Evolutionary conservation across 495 filamentous ascomycete species (phyloP), one percentile per base, ranked within the genome.

Genomic region (Chaetomidium leptoderma): DNA sequence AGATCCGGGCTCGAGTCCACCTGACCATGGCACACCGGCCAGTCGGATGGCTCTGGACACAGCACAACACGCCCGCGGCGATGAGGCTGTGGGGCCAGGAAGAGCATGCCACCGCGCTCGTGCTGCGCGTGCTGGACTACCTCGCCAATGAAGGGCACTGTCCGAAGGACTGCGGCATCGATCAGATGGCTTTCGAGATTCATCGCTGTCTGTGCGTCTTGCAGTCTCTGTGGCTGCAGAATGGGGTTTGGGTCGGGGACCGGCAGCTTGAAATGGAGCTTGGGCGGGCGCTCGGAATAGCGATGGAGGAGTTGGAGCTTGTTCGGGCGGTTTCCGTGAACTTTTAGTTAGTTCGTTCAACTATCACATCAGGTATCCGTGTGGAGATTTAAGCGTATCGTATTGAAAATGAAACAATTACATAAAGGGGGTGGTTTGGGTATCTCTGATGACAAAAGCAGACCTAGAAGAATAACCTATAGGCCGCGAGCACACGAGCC

Each of bases 241-340:
- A 56, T 27, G 53, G 32, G 0, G 24, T 16, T 8, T 56, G 53
- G 53, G 14, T 56, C 6, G 53, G 30, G 19, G 53, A 56, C 10
- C 6, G 4, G 13, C 0, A 2, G 9, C 13, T 45, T 13, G 9
- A 55, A 21, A 9, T 2, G 7, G 42, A 46, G 19, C 13, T 45
- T 27, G 17, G 39, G 10, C 13, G 13, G 6, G 53, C 42, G 0
- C 17, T 55, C 1, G 17, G 3, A 23, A 23, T 0, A 2, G 35
- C 23, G 6, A 9, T 45, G 42, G 21, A 29, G 21, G 11, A 36
- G 10, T 8, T 33, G 0, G 19, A 36, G 14, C 14, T 16, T 27
- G 19, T 4, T n/a, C 7, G 16, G 24, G 26, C 44, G 7, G 10
- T 6, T 37, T 16, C 13, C 35, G 35, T 37, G n/a, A n/a, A n/a